phyloP scores from a whole-genome alignment of 495 filamentous ascomycete species.

The Tetracladium marchalianum region DNA sequence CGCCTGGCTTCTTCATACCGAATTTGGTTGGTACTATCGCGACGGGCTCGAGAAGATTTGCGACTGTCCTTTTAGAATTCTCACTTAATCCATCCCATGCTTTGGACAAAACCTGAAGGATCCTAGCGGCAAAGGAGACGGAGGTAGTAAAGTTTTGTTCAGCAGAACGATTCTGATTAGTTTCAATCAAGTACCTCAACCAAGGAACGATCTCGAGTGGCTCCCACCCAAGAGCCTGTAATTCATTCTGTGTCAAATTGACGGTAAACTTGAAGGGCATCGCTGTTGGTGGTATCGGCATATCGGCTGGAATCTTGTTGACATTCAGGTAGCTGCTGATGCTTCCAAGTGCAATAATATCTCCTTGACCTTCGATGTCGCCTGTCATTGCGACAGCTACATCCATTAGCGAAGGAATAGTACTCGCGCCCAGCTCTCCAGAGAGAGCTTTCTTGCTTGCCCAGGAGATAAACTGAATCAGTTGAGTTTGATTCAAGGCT shows the following conservation, averaged over 20 bases:
- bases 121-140: constrained; percentile 62
- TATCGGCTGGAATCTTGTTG: constrained; percentile 64
- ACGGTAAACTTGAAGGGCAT: constrained; percentile 67
- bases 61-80: constrained; percentile 53
- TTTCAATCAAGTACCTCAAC: constrained; percentile 66
- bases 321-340: constrained; percentile 66
- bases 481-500: constrained; percentile 63
- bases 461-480: constrained; percentile 78
- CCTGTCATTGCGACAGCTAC: constrained; percentile 72
- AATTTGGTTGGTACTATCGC: constrained; percentile 83
- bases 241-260: constrained; percentile 33
- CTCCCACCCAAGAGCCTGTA: constrained; percentile 74
- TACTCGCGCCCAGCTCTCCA: constrained; percentile 55
- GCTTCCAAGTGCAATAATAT: constrained; percentile 63
- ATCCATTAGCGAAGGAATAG: constrained; percentile 56
- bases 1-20: constrained; percentile 78
- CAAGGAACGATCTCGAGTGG: constrained; percentile 74
- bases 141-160: constrained; percentile 58
- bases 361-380: constrained; percentile 47
- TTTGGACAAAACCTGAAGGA: constrained; percentile 76
- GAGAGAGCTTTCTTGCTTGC: constrained; percentile 53
- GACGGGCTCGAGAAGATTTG: constrained; percentile 48
- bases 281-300: constrained; percentile 74
- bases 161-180: constrained; percentile 28
- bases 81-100: constrained; percentile 70